Evolutionary conservation across 2,329 filamentous ascomycete genomes (phyloP).

Genomic region (Hymenotorrendiella dingleyae): DNA sequence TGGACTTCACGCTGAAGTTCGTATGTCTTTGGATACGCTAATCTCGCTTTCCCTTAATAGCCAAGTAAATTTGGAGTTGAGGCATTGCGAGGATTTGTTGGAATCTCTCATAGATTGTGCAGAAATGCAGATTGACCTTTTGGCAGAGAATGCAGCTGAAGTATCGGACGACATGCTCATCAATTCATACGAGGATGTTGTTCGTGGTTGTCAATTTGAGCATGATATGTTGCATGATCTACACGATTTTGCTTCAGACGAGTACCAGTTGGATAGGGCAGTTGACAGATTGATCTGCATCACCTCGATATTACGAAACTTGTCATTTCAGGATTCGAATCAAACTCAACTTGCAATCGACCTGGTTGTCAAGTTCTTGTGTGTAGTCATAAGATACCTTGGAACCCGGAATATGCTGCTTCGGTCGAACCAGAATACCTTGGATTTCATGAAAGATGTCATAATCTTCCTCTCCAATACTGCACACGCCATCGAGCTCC

Average conservation of each 20-base stretch:
- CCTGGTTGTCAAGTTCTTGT: conserved; percentile 74
- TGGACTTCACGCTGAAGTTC: conserved; percentile 83
- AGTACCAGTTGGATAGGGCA: conserved; percentile 78
- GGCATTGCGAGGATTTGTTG: conserved; percentile 78
- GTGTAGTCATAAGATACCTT: conserved; percentile 75
- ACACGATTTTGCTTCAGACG: conserved; percentile 65
- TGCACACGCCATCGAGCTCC: conserved; percentile 71
- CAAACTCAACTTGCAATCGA: conserved; percentile 69
- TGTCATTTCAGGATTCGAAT: conserved; percentile 81
- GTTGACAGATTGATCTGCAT: conserved; percentile 86
- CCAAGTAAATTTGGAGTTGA: conserved; percentile 57
- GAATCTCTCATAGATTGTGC: conserved; percentile 87
- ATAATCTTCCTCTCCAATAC: conserved; percentile 87
- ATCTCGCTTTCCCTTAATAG: conserved; percentile 57
- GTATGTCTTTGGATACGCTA: conserved; percentile 80
- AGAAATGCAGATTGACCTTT: conserved; percentile 76
- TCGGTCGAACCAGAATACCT: conserved; percentile 72
- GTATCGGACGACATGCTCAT: conserved; percentile 83
- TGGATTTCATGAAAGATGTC: conserved; percentile 97
- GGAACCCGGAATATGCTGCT: conserved; percentile 86
- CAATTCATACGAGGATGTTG: conserved; percentile 79
- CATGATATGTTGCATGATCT: conserved; percentile 66
- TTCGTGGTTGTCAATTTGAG: conserved; percentile 72
- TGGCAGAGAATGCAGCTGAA: conserved; percentile 80
- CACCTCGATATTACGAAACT: conserved; percentile 85